phyloP scores from a whole-genome alignment of 495 filamentous ascomycete genomes.

The Penicillium psychrofluorescens region DNA sequence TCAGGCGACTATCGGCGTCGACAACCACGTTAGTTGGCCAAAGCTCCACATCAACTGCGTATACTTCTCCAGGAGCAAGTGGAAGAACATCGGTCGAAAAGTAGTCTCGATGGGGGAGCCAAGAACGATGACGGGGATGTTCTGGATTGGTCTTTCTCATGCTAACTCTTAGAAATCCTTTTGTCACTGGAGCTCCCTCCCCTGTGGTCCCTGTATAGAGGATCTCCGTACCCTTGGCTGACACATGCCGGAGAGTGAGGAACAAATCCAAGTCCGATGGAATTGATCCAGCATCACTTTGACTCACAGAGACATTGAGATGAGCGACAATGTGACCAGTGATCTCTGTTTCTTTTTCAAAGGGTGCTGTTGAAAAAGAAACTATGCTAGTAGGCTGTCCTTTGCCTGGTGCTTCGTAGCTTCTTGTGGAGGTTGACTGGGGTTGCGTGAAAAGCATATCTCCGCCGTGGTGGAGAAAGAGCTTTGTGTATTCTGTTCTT shows the following conservation, averaged over 20 bases:
- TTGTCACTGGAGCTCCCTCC: slow-evolving; percentile 24
- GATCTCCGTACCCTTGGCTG: slow-evolving; percentile 42
- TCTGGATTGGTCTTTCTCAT: slow-evolving; percentile 36
- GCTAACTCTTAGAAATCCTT: slow-evolving; percentile 34
- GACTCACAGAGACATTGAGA: slow-evolving; percentile 41
- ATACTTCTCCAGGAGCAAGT: slow-evolving; percentile 41
- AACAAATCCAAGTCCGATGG: slow-evolving; percentile 53
- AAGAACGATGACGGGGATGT: slow-evolving; percentile 34
- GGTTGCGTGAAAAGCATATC: slow-evolving; percentile 7
- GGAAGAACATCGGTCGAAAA: slow-evolving; percentile 31
- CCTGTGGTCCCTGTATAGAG: slow-evolving; percentile 50
- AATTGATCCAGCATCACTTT: not conserved
- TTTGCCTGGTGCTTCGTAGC: not conserved
- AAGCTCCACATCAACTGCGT: slow-evolving; percentile 51
- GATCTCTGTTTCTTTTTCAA: slow-evolving; percentile 45
- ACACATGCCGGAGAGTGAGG: slow-evolving; percentile 47
- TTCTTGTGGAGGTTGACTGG: not conserved
- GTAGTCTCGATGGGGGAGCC: slow-evolving; percentile 47
- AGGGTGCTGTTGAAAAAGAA: slow-evolving; percentile 40
- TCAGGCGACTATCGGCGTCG: slow-evolving; percentile 37
- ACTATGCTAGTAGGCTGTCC: slow-evolving; percentile 7
- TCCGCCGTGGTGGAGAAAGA: slow-evolving; percentile 24
- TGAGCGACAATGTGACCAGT: slow-evolving; percentile 54
- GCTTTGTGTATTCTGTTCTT: slow-evolving; percentile 40
- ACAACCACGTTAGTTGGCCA: slow-evolving; percentile 58